A percentile compares a stretch with the other conserved stretches of the same genome.
Evolutionary conservation across 2,329 filamentous ascomycete genomes (phyloP).

Genomic region (Colletotrichum godetiae): DNA sequence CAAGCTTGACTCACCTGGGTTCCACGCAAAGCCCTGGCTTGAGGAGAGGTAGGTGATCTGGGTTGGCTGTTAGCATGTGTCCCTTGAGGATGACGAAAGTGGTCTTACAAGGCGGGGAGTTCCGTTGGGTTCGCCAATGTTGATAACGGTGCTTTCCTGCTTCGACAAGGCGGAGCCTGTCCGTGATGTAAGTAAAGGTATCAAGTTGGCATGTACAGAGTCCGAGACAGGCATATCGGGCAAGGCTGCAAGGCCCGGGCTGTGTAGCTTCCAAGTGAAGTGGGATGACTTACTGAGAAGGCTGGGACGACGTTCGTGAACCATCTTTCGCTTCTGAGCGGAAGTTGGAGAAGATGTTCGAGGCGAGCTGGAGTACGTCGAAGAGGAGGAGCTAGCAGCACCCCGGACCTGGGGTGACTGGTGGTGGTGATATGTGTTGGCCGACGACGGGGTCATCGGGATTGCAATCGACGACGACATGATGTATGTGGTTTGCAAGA

Average conservation of each 20-base stretch:
- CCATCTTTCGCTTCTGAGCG: slow-evolving; percentile 53
- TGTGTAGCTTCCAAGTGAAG: slow-evolving; percentile 5
- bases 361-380: slow-evolving; percentile 68
- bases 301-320: slow-evolving; percentile 69
- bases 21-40: slow-evolving; percentile 86
- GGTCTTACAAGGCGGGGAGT: slow-evolving; percentile 74
- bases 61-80: neutral
- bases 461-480: slow-evolving; percentile 80
- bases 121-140: slow-evolving; percentile 80
- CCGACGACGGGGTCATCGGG: slow-evolving; percentile 57
- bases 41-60: slow-evolving; percentile 85
- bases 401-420: slow-evolving; percentile 54
- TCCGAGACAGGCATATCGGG: neutral
- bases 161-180: slow-evolving; percentile 77
- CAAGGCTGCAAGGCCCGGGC: slow-evolving; percentile 3
- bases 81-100: neutral
- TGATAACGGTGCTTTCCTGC: slow-evolving; percentile 83
- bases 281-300: slow-evolving; percentile 63
- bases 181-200: slow-evolving; percentile 43
- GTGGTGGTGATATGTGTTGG: slow-evolving; percentile 45
- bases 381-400: slow-evolving; percentile 61
- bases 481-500: slow-evolving; percentile 37
- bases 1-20: slow-evolving; percentile 69
- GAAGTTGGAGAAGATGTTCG: slow-evolving; percentile 58
- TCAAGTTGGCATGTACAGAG: neutral